Evolutionary conservation across 2,329 filamentous ascomycete genomes (phyloP).

Genomic region (Botrytis squamosa): DNA sequence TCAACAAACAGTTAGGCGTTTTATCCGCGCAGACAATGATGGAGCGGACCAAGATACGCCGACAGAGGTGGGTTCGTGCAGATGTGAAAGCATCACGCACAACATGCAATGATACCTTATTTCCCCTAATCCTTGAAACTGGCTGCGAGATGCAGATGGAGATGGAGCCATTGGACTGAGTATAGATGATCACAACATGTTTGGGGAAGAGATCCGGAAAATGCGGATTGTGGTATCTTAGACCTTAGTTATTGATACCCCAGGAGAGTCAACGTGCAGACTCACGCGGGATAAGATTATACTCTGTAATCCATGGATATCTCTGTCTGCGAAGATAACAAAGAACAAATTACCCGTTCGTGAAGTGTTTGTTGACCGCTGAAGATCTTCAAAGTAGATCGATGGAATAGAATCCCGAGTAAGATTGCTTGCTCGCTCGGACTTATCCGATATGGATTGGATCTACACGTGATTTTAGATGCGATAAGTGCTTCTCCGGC

Average conservation of each 20-base stretch:
- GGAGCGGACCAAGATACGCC: constrained; percentile 20
- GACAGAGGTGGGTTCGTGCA: constrained; percentile 22
- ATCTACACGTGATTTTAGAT: not conserved
- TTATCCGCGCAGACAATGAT: constrained; percentile 26
- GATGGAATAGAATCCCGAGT: not conserved
- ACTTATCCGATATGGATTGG: not conserved
- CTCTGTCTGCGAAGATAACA: not conserved
- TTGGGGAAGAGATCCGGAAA: not conserved
- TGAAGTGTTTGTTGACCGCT: not conserved
- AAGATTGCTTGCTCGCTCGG: not conserved
- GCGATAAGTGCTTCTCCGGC: not conserved
- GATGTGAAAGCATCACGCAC: not conserved
- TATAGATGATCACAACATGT: not conserved
- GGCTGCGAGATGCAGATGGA: constrained; percentile 5
- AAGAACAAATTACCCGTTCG: not conserved
- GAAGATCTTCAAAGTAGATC: not conserved
- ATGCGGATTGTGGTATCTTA: not conserved
- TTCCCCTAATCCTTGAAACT: not conserved
- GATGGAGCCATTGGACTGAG: not conserved
- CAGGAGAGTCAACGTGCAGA: not conserved
- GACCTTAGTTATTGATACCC: not conserved
- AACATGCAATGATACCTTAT: constrained; percentile 10
- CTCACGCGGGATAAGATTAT: not conserved
- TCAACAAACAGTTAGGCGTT: constrained; percentile 31
- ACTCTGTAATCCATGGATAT: not conserved